Evolutionary conservation across 768 basidiomycete genomes (phyloP).

Genomic region (Pisolithus orientalis): DNA sequence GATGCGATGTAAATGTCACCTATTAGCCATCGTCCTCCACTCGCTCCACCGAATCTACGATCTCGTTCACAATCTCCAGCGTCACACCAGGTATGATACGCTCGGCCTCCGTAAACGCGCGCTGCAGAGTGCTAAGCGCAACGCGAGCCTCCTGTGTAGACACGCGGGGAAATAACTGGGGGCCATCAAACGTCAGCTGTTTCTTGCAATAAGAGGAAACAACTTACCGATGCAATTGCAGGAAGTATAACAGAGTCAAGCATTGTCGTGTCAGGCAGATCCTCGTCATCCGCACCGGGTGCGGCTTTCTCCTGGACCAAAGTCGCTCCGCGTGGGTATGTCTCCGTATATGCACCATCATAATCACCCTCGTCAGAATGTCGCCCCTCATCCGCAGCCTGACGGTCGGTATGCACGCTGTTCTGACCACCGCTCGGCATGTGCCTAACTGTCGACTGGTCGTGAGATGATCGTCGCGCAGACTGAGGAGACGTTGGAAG

Average conservation of each 20-base stretch:
- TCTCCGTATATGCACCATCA: conserved; percentile 48
- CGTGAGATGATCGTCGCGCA: conserved; percentile 28
- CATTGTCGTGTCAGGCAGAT: conserved; percentile 80
- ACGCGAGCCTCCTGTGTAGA: conserved; percentile 88
- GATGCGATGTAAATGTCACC: background rate
- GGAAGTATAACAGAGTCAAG: conserved; percentile 93
- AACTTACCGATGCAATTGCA: conserved; percentile 87
- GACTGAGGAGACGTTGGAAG: conserved; percentile 39
- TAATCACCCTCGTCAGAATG: conserved; percentile 65
- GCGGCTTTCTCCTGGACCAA: conserved; percentile 25
- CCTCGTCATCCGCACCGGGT: conserved; percentile 45
- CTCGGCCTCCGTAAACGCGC: conserved; percentile 94
- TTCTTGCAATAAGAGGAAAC: background rate
- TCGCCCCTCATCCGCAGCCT: conserved; percentile 35
- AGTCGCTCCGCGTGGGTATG: conserved; percentile 40
- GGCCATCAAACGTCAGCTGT: conserved; percentile 6
- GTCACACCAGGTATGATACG: conserved; percentile 93
- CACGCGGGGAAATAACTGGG: conserved; percentile 84
- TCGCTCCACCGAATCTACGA: conserved; percentile 87
- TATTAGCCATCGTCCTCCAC: conserved; percentile 62
- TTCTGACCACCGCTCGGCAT: conserved; percentile 31
- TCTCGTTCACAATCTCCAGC: conserved; percentile 88
- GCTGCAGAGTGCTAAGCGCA: conserved; percentile 78
- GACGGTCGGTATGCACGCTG: conserved; percentile 10
- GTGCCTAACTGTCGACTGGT: conserved; percentile 64